phyloP scores from a whole-genome alignment of 352 stramenopile species.

The Elongisporangium senticosum region DNA sequence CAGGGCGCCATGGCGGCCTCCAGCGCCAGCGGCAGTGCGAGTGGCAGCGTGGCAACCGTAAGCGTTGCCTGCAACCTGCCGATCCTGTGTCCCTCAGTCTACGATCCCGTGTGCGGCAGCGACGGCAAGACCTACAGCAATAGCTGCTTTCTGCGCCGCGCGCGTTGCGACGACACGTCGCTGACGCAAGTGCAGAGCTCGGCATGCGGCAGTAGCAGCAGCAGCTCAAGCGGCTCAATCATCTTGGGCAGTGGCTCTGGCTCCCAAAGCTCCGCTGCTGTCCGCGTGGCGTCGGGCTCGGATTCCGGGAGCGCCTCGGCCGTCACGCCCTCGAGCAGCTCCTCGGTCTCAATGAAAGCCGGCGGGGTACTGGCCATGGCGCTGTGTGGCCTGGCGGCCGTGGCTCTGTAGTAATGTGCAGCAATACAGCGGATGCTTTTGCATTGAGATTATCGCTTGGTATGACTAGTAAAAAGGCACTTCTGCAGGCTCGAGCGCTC shows the following conservation, averaged over 20 bases:
- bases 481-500: neutral
- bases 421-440: neutral
- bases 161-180: constrained; percentile 23
- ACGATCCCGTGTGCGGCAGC: constrained; percentile 48
- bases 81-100: constrained; percentile 30
- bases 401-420: neutral
- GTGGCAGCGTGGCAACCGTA: neutral
- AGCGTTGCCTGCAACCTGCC: neutral
- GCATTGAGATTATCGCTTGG: neutral
- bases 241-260: neutral
- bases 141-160: constrained; percentile 34
- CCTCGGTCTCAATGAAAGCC: neutral
- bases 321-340: neutral
- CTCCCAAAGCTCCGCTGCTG: neutral
- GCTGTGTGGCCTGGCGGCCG: neutral
- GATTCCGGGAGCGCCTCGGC: neutral
- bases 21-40: neutral
- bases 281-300: neutral
- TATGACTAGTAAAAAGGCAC: neutral
- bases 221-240: neutral
- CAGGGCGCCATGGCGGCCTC: neutral
- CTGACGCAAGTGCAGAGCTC: constrained; percentile 1
- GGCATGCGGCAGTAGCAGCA: neutral
- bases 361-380: no score
- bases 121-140: constrained; percentile 52